phyloP scores from a whole-genome alignment of 2,329 filamentous ascomycete genomes.

The Sphaerulina populicola region DNA sequence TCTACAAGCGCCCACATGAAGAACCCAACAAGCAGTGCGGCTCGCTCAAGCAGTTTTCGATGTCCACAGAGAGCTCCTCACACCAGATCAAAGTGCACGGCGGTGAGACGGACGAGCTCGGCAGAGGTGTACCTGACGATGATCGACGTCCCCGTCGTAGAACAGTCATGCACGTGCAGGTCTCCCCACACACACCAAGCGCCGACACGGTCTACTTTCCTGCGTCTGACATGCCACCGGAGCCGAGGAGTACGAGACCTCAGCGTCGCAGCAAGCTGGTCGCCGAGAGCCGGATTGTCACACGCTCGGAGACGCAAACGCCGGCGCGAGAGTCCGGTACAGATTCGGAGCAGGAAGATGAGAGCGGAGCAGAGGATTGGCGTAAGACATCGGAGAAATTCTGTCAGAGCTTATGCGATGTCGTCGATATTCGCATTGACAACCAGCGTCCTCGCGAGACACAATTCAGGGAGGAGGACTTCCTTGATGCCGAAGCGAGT shows the following conservation, averaged over 20 bases:
- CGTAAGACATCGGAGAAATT: conserved; percentile 30
- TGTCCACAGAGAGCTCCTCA: conserved; percentile 32
- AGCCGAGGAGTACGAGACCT: conserved; percentile 9
- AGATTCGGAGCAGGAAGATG: conserved; percentile 26
- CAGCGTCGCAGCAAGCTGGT: conserved; percentile 30
- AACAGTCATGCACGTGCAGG: conserved; percentile 22
- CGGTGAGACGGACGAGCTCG: conserved; percentile 12
- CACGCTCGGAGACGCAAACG: conserved; percentile 16
- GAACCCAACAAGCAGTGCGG: conserved; percentile 40
- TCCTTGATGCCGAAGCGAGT: conserved; percentile 55
- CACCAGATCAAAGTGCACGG: background rate
- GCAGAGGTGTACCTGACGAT: conserved; percentile 8
- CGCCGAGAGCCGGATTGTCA: conserved; percentile 18
- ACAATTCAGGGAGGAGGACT: conserved; percentile 63
- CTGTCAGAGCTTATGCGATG: conserved; percentile 61
- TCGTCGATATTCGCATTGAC: conserved; percentile 64
- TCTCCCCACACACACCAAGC: conserved; percentile 23
- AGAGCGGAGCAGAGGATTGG: conserved; percentile 34
- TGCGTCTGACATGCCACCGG: conserved; percentile 14
- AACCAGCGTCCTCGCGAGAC: conserved; percentile 64
- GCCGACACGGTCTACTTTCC: conserved; percentile 24
- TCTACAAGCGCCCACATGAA: conserved; percentile 51
- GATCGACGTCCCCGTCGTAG: conserved; percentile 13
- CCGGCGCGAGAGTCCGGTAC: conserved; percentile 24
- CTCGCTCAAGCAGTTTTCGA: conserved; percentile 37